Conservation (phyloP, 2,329 filamentous ascomycete species). For the Pezicula neosporulosa region DNA sequence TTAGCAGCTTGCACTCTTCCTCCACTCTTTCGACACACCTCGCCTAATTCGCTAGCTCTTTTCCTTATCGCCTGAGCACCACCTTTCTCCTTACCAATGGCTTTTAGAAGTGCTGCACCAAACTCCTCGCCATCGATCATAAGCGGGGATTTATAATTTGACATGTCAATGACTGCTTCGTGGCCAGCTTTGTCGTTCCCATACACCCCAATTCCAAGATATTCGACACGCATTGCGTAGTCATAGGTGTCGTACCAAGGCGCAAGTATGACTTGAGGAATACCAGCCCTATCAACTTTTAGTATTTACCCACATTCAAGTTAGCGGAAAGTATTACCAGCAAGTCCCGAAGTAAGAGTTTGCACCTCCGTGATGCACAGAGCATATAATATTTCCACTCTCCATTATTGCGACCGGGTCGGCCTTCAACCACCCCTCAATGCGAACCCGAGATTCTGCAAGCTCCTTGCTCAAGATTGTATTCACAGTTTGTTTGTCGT, state of each 20-base stretch:
- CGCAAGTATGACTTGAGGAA: constrained; percentile 41
- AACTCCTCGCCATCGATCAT: neutral
- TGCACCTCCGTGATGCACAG: constrained; percentile 34
- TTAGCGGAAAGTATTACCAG: constrained; percentile 24
- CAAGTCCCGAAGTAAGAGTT: constrained; percentile 38
- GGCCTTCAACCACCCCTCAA: constrained; percentile 6
- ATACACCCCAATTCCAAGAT: constrained; percentile 36
- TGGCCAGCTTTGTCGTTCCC: constrained; percentile 33
- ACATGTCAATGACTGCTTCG: constrained; percentile 17
- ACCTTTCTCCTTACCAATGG: neutral
- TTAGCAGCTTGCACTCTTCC: too few relatives aligned
- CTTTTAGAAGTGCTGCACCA: neutral
- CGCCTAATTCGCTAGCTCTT: too few relatives aligned
- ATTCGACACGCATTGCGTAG: constrained; percentile 37
- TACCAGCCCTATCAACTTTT: constrained; percentile 30
- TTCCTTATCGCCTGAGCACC: too few relatives aligned
- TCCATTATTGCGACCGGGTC: constrained; percentile 24
- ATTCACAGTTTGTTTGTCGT: neutral
- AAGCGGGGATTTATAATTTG: neutral
- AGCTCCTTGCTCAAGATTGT: constrained; percentile 7
- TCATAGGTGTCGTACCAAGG: constrained; percentile 42
- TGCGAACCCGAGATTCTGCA: neutral
- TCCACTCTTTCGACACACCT: too few relatives aligned
- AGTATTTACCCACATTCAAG: neutral
- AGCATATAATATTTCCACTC: constrained; percentile 28